Conservation (phyloP, 1,284 basidiomycete genomes). For the Peniophora sp. region DNA sequence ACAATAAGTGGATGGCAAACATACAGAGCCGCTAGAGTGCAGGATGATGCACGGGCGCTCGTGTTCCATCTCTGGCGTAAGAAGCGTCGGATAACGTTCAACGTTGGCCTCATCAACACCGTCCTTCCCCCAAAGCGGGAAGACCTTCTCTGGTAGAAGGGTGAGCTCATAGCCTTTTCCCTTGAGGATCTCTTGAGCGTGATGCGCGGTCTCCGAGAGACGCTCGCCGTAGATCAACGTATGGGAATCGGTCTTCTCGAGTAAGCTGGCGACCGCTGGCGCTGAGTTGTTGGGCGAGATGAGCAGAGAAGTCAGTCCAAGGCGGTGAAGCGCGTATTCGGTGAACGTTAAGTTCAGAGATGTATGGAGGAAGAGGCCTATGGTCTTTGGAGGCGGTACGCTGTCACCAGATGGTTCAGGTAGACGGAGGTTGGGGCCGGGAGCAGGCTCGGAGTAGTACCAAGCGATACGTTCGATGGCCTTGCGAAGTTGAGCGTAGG, state of each 20-base stretch:
- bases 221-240: slow-evolving; percentile 39
- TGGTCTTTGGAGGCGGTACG: slow-evolving; percentile 23
- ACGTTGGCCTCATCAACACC: slow-evolving; percentile 27
- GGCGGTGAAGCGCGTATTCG: slow-evolving; percentile 36
- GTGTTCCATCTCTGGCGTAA: slow-evolving; percentile 38
- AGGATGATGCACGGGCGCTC: slow-evolving; percentile 41
- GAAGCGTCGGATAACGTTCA: slow-evolving; percentile 22
- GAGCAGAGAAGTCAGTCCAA: slow-evolving; percentile 35
- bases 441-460: too few relatives aligned
- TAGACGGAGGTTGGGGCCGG: too few relatives aligned
- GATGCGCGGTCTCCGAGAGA: slow-evolving; percentile 26
- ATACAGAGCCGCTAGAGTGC: slow-evolving; percentile 56
- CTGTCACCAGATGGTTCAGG: too few relatives aligned
- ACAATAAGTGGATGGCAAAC: slow-evolving; percentile 12
- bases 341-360: slow-evolving; percentile 36
- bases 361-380: slow-evolving; percentile 32
- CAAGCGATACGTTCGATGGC: too few relatives aligned
- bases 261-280: slow-evolving; percentile 47
- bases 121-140: slow-evolving; percentile 34
- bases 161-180: slow-evolving; percentile 23
- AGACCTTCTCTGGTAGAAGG: slow-evolving; percentile 30
- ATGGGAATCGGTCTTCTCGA: slow-evolving; percentile 35
- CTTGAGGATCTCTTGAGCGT: slow-evolving; percentile 23
- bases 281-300: slow-evolving; percentile 52
- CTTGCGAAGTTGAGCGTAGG: too few relatives aligned